Base-by-base conservation (phyloP, 2,329 filamentous ascomycete species). In the Fusarium liriodendri region DNA sequence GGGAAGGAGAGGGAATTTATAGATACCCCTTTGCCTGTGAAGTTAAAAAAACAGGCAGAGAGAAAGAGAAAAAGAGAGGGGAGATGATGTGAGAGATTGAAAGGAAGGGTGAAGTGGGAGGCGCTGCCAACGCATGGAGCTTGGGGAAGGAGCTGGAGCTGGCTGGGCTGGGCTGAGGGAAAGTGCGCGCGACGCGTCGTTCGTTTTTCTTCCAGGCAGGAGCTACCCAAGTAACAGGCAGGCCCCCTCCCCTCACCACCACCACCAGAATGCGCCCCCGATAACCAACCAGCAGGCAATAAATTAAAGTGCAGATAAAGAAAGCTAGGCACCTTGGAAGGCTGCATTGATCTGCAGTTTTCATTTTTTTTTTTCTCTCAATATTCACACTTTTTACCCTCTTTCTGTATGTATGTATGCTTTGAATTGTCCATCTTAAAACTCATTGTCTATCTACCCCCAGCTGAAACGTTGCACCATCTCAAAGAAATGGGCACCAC, bases 401-500 rank as follows among this genome's bases (percentile, higher is more conserved):
- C 35, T 37, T 20, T 42, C 52, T 14, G 18, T 20, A 29, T 14
- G 18, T 20, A 29, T 14, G 18, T 25, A 29, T 33, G 4, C 25
- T 22, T 29, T 58, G 5, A 22, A 29, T 32, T 32, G 27, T 32
- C 10, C 32, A 20, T 32, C 13, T 32, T 20, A 52, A 52, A 52
- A 45, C 10, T 35, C 58, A 37, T 60, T 55, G 6, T 54, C 58
- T 62, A 7, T 35, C 61, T 62, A 14, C 29, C 32, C 58, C 45
- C 33, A 27, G 10, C 32, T 61, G 57, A 55, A 18, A 37, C 33
- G 40, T 22, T 42, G 50, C 40, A 54, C 58, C 40, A 22, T 35
- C 6, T 75, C 60, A 75, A 77, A 91, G 80, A 76, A 91, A 91
- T 25, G 89, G 87, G 79, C 89, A 90, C 96, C 96, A 98, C 22